Percentiles rank a stretch among this genome's conserved stretches.
phyloP scores from a whole-genome alignment of 2,329 filamentous ascomycete genomes.

The Penicillium sp. region DNA sequence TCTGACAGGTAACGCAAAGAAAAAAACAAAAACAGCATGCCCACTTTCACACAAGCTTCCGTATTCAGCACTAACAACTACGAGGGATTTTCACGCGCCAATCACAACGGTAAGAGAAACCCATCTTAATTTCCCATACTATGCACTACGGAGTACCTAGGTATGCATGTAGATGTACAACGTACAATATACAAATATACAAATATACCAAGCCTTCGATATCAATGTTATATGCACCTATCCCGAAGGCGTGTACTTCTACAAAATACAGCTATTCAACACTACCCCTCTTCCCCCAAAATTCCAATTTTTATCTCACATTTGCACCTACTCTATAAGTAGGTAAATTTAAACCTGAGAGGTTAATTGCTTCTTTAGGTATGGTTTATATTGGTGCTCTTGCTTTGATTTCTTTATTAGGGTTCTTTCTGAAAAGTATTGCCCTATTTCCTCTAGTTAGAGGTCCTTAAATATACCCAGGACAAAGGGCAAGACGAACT shows the following conservation, averaged over 20 bases:
- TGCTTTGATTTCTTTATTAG: neutral
- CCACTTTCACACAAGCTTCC: conserved; percentile 9
- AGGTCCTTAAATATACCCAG: neutral
- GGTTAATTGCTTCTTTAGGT: too few species aligned
- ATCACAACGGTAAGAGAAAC: neutral
- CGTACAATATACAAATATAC: neutral
- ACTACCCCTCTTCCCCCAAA: neutral
- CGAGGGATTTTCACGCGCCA: conserved; percentile 11
- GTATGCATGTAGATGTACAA: neutral
- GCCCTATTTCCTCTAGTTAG: too few species aligned
- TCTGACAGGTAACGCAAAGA: conserved; percentile 1
- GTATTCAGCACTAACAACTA: conserved; percentile 1
- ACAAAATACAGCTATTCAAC: neutral
- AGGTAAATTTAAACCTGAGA: too few species aligned
- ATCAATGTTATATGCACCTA: neutral
- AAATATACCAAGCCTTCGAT: neutral
- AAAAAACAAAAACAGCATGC: neutral
- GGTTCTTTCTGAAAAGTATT: neutral
- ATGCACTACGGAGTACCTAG: neutral
- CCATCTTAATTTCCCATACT: conserved; percentile 3
- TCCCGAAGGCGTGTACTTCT: neutral
- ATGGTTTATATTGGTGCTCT: too few species aligned
- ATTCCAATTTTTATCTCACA: neutral
- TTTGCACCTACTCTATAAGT: neutral
- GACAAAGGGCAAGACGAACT: neutral